Evolutionary conservation across 441 rosid species (phyloP), one percentile per base, ranked within the genome.

Genomic region (Mallotus japonicus): DNA sequence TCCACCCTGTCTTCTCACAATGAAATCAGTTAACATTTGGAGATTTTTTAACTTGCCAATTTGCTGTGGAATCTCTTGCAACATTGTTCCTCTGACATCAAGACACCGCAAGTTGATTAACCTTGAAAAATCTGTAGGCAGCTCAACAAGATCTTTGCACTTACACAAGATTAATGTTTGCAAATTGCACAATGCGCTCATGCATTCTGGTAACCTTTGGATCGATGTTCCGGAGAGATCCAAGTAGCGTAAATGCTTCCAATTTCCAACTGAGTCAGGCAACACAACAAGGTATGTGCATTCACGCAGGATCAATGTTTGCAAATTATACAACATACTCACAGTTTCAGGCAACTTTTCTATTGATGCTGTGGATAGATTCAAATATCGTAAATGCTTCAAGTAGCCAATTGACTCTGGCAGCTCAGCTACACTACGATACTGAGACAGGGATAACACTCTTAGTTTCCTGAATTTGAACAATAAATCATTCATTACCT

Each of bases 211-310:
- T 16, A 82, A 63, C n/a, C 16, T 54, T 32, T 62, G 67, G 61
- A 82, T 76, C 0, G 46, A 50, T 20, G 78, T 73, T 64, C 44
- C 58, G 3, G 78, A 78, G 20, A 78, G 76, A 20, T 78, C 73
- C 70, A 81, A 69, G 60, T 73, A 78, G 4, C 80, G n/a, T 28
- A 82, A 55, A 62, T 75, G 73, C 68, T 70, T 70, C 72, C 78
- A 37, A 5, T 61, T 34, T 7, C 77, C 78, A 55, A 81, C 67
- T 22, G 60, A 70, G 12, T 74, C 34, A 2, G 85, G 80, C 54
- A 82, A 53, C 44, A 60, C 40, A 58, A 72, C 58, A 24, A 81
- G 61, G 46, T 59, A 6, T 22, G 42, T 70, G 47, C 73, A 59
- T 9, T 28, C 66, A 47, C 28, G 65, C 65, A 70, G 60, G 73